Base-by-base conservation (phyloP, 495 filamentous ascomycete species). In the Rhypophila decipiens region DNA sequence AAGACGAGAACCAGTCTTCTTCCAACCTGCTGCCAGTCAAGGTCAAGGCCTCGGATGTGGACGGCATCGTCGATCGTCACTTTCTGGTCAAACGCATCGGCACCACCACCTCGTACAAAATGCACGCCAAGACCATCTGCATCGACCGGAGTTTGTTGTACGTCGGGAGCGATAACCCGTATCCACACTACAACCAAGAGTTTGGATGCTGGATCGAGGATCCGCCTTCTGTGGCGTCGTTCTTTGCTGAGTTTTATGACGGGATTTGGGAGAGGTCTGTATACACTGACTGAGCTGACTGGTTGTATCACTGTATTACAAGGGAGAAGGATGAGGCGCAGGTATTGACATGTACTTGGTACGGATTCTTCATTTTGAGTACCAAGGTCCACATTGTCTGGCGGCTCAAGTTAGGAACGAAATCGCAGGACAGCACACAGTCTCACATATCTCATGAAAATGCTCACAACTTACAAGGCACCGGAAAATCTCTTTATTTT, bases 91-190 rank as follows among this genome's bases (percentile, higher is more conserved):
- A 23, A 21, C 39, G 39, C 17, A 2, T 20, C 5, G 24, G 17
- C 17, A 22, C 8, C 39, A 5, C 8, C 3, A 11, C 2, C 7
- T 22, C 11, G 3, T 22, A 42, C 19, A 5, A 3, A 22, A 8
- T 42, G 21, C 39, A 42, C 39, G 39, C 39, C 17, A 42, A 42
- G 39, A 42, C 39, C 19, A 4, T 42, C 19, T 42, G 39, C 17
- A 22, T 42, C 18, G 39, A 42, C 15, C 39, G 21, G 18, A 15
- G 15, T 2, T 3, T 15, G 20, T 5, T 42, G 5, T 42, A 42
- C 21, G 20, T 42, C 5, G 18, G 21, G 19, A 24, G 39, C 20
- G 39, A 42, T 42, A 42, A 42, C 11, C 18, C 39, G 39, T 42
- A 42, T 42, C 39, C 39, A 12, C 7, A 24, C 21, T 42, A 42